Base-by-base conservation (phyloP, 2,329 filamentous ascomycete genomes). In the Aureobasidium pullulans region DNA sequence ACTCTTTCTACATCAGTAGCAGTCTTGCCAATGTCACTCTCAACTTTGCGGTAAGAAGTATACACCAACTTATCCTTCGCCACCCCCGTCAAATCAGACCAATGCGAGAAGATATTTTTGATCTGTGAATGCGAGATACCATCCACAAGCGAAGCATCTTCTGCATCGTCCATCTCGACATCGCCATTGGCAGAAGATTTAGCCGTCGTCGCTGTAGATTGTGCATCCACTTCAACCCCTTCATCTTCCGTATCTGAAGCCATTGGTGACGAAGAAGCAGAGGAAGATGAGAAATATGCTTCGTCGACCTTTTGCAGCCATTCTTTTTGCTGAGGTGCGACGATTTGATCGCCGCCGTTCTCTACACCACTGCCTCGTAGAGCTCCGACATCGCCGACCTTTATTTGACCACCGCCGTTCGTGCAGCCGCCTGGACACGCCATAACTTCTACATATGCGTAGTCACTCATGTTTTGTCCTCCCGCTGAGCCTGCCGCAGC, bases 381-480 rank as follows among this genome's bases (percentile, higher is more conserved):
- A 5, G 73, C 72, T 43, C 73, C 76, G 6, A 88, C 84, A 70
- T 97, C 94, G 57, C 90, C 89, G 29, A 90, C 84, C 70, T 96
- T 96, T 70, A 99, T 86, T 76, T 99, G 94, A 0, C 94, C 94
- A 39, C 94, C 94, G 1, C 94, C 94, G 67, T 99, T 99, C 58
- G 94, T 99, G 76, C 94, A 99, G 3, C 94, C 94, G n/a, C 94
- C 94, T 0, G 94, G 94, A 72, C 94, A 99, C 13, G 94, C 94
- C 94, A 99, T 99, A 61, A 99, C 94, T 75, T 99, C 94, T 31
- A 97, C 89, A 73, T 96, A 97, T n/a, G 88, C 82, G 71, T 92
- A 92, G 37, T 96, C 90, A 63, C 62, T 67, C 63, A 44, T 64
- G 62, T 15, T 67, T 40, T 68, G 69, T 4, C 68, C 71, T 44